Conservation (phyloP, 2,329 filamentous ascomycete genomes). For the Calonectria ilicicola region DNA sequence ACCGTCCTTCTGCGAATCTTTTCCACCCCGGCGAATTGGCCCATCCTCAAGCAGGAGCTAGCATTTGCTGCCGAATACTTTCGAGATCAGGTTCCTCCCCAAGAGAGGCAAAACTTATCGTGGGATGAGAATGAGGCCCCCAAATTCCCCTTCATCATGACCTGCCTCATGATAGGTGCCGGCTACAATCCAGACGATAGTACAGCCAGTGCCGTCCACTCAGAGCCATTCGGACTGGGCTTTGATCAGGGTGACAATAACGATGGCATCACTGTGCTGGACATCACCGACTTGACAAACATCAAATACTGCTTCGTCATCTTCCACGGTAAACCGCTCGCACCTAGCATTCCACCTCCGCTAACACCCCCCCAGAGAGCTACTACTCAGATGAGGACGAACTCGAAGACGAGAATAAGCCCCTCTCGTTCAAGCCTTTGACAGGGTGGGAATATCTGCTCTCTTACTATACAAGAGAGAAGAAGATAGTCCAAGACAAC, state of each 20-base stretch:
- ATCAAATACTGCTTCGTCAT: constrained; percentile 20
- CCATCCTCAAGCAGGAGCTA: constrained; percentile 17
- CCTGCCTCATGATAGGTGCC: constrained; percentile 19
- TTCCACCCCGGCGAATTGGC: constrained; percentile 16
- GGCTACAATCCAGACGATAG: background rate
- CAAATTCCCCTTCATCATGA: constrained; percentile 21
- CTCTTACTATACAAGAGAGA: background rate
- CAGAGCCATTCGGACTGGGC: constrained; percentile 3
- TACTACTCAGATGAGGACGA: background rate
- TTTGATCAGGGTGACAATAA: constrained; percentile 13
- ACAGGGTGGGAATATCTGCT: constrained; percentile 8
- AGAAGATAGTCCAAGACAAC: background rate
- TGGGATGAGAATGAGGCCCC: background rate
- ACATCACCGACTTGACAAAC: constrained; percentile 10
- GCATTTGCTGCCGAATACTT: constrained; percentile 9
- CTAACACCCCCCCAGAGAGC: background rate
- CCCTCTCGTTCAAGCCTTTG: background rate
- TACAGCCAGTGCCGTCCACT: background rate
- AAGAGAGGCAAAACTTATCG: background rate
- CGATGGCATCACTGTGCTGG: constrained; percentile 13
- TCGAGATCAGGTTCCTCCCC: background rate
- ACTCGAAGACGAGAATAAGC: background rate
- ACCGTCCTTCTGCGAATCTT: constrained; percentile 24
- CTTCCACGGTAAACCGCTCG: background rate
- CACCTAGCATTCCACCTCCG: background rate